Percentiles rank a stretch among this genome's conserved stretches.
Conservation (phyloP, 305 asterid genomes). For the Solanum chacoense region DNA sequence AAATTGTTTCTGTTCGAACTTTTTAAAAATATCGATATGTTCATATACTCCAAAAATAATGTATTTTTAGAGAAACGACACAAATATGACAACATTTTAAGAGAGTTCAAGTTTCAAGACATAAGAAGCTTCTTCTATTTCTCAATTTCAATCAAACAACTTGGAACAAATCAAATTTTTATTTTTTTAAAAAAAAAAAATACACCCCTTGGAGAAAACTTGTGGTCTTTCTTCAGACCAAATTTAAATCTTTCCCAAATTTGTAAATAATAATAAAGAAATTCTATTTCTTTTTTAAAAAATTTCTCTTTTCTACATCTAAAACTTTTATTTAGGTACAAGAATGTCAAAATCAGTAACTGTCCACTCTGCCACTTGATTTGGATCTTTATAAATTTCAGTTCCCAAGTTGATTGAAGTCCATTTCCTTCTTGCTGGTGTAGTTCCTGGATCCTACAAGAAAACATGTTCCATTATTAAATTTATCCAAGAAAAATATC, state of each 20-base stretch:
- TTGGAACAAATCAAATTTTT: not conserved
- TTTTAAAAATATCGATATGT: accelerated
- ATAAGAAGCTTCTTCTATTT: not conserved
- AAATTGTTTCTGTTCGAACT: not conserved
- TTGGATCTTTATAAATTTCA: slow-evolving; percentile 48
- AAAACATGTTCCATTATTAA: not conserved
- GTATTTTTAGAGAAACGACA: not conserved
- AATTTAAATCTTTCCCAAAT: not conserved
- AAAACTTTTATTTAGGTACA: slow-evolving; percentile 16
- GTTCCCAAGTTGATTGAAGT: slow-evolving; percentile 63
- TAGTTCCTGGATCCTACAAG: slow-evolving; percentile 59
- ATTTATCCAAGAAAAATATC: not conserved
- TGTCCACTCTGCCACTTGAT: slow-evolving; percentile 71
- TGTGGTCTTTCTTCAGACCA: not conserved
- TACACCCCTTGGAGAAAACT: not conserved
- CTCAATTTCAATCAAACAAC: not conserved
- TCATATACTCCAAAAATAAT: not conserved
- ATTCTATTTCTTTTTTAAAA: not conserved
- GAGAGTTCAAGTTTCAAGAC: not conserved
- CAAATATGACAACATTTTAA: accelerated
- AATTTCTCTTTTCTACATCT: not conserved
- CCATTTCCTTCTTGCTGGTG: slow-evolving; percentile 61
- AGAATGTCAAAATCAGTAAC: slow-evolving; percentile 60
- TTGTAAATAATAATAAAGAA: not conserved
- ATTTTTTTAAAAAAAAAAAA: no score